Conservation (phyloP, 1,139 yeast genomes). For the Scheffersomyces stambukii region DNA sequence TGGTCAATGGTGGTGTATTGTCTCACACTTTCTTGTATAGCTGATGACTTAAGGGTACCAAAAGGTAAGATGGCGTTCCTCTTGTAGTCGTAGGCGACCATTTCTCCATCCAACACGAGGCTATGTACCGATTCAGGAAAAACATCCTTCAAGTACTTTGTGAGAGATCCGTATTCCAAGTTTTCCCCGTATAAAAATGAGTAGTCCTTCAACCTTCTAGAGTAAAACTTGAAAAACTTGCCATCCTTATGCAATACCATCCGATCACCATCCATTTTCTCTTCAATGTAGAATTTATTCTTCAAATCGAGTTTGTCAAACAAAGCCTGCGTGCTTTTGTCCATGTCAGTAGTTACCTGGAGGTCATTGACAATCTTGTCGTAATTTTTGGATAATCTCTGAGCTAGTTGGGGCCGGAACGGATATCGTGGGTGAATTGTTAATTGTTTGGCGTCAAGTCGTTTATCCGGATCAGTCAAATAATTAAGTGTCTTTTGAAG, state of each 20-base stretch:
- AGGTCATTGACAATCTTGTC: slow-evolving; percentile 44
- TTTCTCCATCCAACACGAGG: slow-evolving; percentile 85
- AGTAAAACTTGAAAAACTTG: slow-evolving; percentile 51
- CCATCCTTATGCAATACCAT: slow-evolving; percentile 62
- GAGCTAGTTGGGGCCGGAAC: slow-evolving; percentile 71
- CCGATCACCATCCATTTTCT: slow-evolving; percentile 92
- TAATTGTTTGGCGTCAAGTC: slow-evolving; percentile 43
- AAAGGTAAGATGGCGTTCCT: slow-evolving; percentile 65
- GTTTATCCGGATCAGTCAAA: slow-evolving; percentile 44
- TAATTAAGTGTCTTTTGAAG: slow-evolving; percentile 59
- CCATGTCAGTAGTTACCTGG: slow-evolving; percentile 21
- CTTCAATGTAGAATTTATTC: slow-evolving; percentile 68
- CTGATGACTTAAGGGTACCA: slow-evolving; percentile 73
- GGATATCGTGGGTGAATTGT: slow-evolving; percentile 48
- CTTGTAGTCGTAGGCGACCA: slow-evolving; percentile 79
- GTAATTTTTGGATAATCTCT: slow-evolving; percentile 47
- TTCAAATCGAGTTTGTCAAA: slow-evolving; percentile 14
- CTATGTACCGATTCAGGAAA: slow-evolving; percentile 38
- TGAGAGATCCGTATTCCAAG: slow-evolving; percentile 55
- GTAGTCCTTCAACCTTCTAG: slow-evolving; percentile 71
- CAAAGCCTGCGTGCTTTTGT: slow-evolving; percentile 14
- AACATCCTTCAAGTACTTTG: slow-evolving; percentile 47
- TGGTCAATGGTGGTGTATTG: slow-evolving; percentile 38
- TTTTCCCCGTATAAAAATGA: slow-evolving; percentile 70
- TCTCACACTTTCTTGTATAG: slow-evolving; percentile 48